Base-by-base conservation (phyloP, 1,284 basidiomycete genomes). In the Puccinia coronata region DNA sequence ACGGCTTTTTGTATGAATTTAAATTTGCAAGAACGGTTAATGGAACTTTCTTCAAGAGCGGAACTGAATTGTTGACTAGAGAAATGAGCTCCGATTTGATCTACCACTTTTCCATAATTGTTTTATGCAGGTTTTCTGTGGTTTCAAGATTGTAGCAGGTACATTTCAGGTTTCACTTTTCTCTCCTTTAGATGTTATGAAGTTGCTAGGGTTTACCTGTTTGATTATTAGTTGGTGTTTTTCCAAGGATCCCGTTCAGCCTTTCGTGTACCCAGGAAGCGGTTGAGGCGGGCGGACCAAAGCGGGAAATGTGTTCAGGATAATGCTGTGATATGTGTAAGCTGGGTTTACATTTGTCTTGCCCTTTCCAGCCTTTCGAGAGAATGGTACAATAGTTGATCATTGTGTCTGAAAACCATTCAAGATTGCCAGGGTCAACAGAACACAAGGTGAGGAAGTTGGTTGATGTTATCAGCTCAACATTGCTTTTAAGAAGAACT, bases 261-360 rank as follows among this genome's bases (percentile, higher is more conserved):
- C 51, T 36, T 51, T 73, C 51, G 8, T 59, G 51, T 20, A 25
- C 49, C 71, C 71, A 73, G 11, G 51, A 51, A 39, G 25, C 71
- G 14, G n/a, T 73, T 12, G 31, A 31, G 1, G 34, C 36, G 16
- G 71, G 71, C 0, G 71, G 71, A 8, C 71, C 51, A 73, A 55
- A 73, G 1, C 16, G 49, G 0, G 9, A 36, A 51, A 73, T 73
- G 16, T 73, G 51, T 25, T 73, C 51, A 3, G 71, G 71, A 53
- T 55, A 59, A 55, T 73, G 71, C 39, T 73, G 71, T 11, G 51
- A 51, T 25, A 53, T 55, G 34, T 73, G 71, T 34, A 73, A 39
- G 49, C 57, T 73, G 6, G 71, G 51, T 57, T 73, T 73, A 6
- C 34, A 73, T 73, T 57, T 28, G 36, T 36, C 16, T 51, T 53